Base-by-base conservation (phyloP, 2,329 filamentous ascomycete genomes). In the Trichoderma endophyticum region DNA sequence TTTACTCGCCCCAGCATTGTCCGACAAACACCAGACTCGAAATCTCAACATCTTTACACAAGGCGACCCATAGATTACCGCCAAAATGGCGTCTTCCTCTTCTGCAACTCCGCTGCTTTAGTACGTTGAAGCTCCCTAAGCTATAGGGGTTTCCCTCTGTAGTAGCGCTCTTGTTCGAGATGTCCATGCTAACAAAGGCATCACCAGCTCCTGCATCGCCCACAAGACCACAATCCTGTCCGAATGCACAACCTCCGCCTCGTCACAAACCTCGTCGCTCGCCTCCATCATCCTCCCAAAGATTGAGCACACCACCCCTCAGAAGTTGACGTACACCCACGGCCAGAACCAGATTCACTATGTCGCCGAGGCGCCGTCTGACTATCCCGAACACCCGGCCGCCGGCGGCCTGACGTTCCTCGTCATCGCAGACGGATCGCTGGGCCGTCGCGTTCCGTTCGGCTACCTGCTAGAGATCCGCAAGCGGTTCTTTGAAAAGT, bases 271-370 rank as follows among this genome's bases (percentile, higher is more conserved):
- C 71, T 94, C 94, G 5, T 94, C 92, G 14, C 92, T 98, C 77
- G 94, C 95, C 76, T 96, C 94, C 59, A 87, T 98, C 77, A 94
- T 99, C 84, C 93, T 99, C 59, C 96, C 97, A 72, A 97, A 97
- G 82, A 97, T 99, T 86, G 87, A 88, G 71, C 96, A 99, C 84
- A 84, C 86, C 75, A 85, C 87, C 34, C 87, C 94, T 1, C 91
- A 97, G 79, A 98, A 98, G 83, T 89, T 97, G 75, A 98, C 95
- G 70, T 98, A 97, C 85, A 97, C 94, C 54, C 94, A 98, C 82
- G 93, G 94, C 83, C 86, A 91, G 73, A 91, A 97, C 82, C 94
- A 96, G 86, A 96, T 98, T 82, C 95, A 99, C 87, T 98, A 97
- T 86, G 92, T 98, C 79, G 89, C 95, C 78, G 93, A 96, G 79